Evolutionary conservation across 164 flowering plant genomes (phyloP), one percentile per base, ranked within the genome.

Genomic region (Liquidambar formosana): DNA sequence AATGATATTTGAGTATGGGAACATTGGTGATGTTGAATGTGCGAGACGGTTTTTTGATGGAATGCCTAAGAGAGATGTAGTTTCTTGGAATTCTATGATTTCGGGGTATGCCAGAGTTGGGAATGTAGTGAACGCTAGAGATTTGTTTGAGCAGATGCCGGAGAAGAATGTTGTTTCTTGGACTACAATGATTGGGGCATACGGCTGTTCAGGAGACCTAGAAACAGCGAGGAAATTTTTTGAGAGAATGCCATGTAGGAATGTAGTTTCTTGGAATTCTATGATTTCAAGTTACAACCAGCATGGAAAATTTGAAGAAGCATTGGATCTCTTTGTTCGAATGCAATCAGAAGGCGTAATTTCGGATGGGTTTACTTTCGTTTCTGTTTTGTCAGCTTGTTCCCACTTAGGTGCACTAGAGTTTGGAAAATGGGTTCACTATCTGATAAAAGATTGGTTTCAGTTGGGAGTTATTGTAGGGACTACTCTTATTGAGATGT

Each of bases 231-330:
- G 79, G 66, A 68, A 18, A 27, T 53, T 71, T 41, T 82, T 79
- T 45, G 69, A 75, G 66, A 26, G 28, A 71, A 75, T 65, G 70
- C 74, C 70, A 16, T 61, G 43, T 26, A 85, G 71, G 63, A 83
- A 85, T 65, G 79, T 74, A 63, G 72, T 85, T 76, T 76, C 88
- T 28, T 85, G 88, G 86, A 82, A 77, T 69, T 75, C 78, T 10
- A 77, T 84, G 80, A 80, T 82, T 54, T 75, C 83, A 10, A 57
- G 76, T 60, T 82, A 79, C 72, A 64, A 61, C 54, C 72, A 65
- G 21, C 67, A 65, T 54, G 76, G 75, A 41, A 73, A 71, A 66
- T 82, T 54, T 56, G 33, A 69, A 45, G 78, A 82, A 70, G 77
- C 81, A 22, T 59, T 80, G 67, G 69, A 77, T 57, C 76, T 80